phyloP scores from a whole-genome alignment of 768 basidiomycete genomes.

The Paxillus ammoniavirescens region DNA sequence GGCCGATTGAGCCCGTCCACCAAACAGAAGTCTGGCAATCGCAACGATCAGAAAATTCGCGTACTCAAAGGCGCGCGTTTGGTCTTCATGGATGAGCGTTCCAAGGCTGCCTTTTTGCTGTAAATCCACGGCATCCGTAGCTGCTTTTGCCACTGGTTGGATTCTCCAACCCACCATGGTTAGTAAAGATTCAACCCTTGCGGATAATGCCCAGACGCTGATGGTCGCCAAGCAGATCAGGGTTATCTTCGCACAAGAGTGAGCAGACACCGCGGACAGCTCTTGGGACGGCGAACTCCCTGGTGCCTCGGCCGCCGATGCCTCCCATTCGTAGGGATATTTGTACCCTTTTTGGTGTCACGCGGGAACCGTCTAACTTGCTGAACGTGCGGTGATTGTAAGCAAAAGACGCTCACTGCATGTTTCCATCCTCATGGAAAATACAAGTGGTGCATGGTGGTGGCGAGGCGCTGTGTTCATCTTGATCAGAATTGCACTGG shows the following conservation, averaged over 20 bases:
- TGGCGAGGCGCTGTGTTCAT: background rate
- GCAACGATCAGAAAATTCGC: constrained; percentile 39
- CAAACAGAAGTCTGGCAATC: constrained; percentile 3
- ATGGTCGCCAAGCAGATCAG: constrained; percentile 3
- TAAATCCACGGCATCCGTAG: constrained; percentile 20
- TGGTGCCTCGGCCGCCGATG: constrained; percentile 9
- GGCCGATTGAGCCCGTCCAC: constrained; percentile 17
- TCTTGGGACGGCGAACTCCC: constrained; percentile 6
- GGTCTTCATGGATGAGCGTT: constrained; percentile 46
- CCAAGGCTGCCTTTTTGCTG: constrained; percentile 43
- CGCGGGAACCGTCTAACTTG: background rate
- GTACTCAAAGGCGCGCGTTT: constrained; percentile 48
- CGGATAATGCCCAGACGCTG: constrained; percentile 1
- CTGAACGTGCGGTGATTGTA: constrained; percentile 17
- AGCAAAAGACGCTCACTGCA: background rate
- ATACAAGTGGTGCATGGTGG: background rate
- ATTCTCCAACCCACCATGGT: constrained; percentile 19
- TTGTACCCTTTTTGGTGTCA: constrained; percentile 2
- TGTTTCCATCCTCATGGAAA: background rate
- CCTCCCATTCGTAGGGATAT: constrained; percentile 3
- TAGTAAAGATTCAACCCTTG: constrained; percentile 18
- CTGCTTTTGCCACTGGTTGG: constrained; percentile 9
- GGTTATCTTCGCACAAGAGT: constrained; percentile 4
- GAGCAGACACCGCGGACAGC: constrained; percentile 10
- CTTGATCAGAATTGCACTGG: background rate